Conservation (phyloP, 306 rosid genomes). For the Vigna trinervia region DNA sequence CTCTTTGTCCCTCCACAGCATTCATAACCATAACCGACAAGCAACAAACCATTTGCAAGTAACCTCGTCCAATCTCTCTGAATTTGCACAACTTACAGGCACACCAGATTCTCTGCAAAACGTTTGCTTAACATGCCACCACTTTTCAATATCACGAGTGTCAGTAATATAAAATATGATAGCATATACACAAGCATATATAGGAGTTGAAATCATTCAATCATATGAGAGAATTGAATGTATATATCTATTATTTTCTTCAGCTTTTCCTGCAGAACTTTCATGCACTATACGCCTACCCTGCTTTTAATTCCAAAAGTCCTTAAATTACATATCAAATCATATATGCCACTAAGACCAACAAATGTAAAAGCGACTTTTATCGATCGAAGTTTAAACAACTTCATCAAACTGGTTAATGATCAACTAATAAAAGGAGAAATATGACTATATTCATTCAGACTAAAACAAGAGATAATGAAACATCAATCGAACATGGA, state of each 20-base stretch:
- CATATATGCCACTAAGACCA: constrained; percentile 13
- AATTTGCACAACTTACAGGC: constrained; percentile 4
- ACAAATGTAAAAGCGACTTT: constrained; percentile 7
- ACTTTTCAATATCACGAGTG: neutral
- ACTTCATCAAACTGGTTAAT: constrained; percentile 20
- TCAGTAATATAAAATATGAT: neutral
- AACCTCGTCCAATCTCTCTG: neutral
- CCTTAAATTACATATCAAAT: neutral
- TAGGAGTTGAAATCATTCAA: neutral
- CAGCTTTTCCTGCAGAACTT: constrained; percentile 2
- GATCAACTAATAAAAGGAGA: neutral
- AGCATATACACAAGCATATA: neutral
- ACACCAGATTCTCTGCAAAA: constrained; percentile 17
- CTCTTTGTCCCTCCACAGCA: neutral
- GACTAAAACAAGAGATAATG: constrained; percentile 10
- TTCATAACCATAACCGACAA: neutral
- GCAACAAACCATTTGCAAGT: neutral
- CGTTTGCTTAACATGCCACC: constrained; percentile 15
- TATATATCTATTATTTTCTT: neutral
- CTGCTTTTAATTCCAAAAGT: constrained; percentile 25
- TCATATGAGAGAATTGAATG: neutral
- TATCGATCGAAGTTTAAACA: constrained; percentile 24
- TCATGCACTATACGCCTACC: neutral
- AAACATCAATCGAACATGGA: constrained; percentile 13
- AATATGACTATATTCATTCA: constrained; percentile 7